These are phyloP conservation scores for Mycosphaerella sp. DNA, from an alignment of 2,329 filamentous ascomycete species.

Conservation along the genomic window DNA sequence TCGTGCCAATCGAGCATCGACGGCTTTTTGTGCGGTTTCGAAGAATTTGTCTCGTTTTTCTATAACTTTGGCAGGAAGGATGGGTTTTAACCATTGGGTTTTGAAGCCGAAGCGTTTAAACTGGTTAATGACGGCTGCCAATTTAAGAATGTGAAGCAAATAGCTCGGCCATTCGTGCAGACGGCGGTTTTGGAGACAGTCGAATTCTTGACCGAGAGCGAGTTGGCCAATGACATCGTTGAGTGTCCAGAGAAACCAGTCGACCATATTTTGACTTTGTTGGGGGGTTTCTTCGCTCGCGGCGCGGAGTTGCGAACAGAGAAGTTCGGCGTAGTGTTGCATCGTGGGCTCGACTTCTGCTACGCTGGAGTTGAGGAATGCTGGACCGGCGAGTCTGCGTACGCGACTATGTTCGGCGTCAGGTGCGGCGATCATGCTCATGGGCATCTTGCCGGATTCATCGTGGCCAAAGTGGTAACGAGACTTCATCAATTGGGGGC, in stretches of 20 bases:
- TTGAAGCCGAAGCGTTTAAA: slow-evolving; percentile 19
- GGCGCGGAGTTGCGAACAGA: slow-evolving; percentile 16
- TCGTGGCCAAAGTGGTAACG: slow-evolving; percentile 16
- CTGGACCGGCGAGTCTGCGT: slow-evolving; percentile 15
- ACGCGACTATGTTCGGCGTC: slow-evolving; percentile 21
- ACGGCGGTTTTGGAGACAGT: slow-evolving; percentile 19
- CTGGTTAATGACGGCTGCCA: slow-evolving; percentile 18
- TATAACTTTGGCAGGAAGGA: slow-evolving; percentile 10
- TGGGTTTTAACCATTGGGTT: slow-evolving; percentile 10
- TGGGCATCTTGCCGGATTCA: slow-evolving; percentile 10
- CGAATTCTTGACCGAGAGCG: slow-evolving; percentile 48
- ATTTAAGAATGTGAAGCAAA: slow-evolving; percentile 17
- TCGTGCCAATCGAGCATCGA: slow-evolving; percentile 13
- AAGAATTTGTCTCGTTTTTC: slow-evolving; percentile 17
- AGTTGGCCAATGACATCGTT: slow-evolving; percentile 58
- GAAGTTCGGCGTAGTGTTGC: slow-evolving; percentile 20
- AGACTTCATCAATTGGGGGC: slow-evolving; percentile 21
- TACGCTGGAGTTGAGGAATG: slow-evolving; percentile 23
- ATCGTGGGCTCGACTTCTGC: slow-evolving; percentile 21
- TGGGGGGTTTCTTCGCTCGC: slow-evolving; percentile 45
- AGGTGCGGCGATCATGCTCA: slow-evolving; percentile 21
- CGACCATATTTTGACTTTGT: slow-evolving; percentile 58
- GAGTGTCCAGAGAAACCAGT: slow-evolving; percentile 78
- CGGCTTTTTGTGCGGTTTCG: slow-evolving; percentile 13
- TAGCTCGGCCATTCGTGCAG: slow-evolving; percentile 25